These are phyloP conservation scores for Arachnopeziza araneosa DNA, from an alignment of 2,329 filamentous ascomycete species.

Conservation along the genomic window DNA sequence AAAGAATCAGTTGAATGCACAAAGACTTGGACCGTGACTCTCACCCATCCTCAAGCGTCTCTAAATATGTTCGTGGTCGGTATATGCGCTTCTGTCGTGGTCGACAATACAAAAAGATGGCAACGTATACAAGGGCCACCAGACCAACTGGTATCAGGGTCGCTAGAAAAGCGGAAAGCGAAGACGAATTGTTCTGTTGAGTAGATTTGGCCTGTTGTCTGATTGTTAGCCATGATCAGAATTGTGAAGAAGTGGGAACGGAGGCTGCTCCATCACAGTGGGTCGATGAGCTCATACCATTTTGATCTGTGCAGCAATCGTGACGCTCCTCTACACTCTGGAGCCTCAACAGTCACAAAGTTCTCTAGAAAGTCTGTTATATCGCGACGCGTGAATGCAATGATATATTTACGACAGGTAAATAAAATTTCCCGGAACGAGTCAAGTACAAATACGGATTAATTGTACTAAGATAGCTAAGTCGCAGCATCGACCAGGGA, in stretches of 20 bases:
- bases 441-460: too few species aligned
- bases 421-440: too few species aligned
- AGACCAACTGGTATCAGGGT: conserved; percentile 42
- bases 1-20: conserved; percentile 6
- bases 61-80: conserved; percentile 48
- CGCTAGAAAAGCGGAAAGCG: conserved; percentile 37
- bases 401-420: not conserved
- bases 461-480: too few species aligned
- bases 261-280: not conserved
- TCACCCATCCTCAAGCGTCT: conserved; percentile 39
- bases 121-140: conserved; percentile 36
- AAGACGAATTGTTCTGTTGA: not conserved
- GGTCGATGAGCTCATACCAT: not conserved
- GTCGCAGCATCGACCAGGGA: too few species aligned
- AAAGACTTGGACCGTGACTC: not conserved
- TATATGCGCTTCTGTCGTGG: conserved; percentile 42
- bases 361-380: not conserved
- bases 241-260: not conserved
- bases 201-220: conserved; percentile 8
- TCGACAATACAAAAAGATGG: conserved; percentile 43
- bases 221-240: not conserved
- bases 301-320: not conserved
- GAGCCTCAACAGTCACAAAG: not conserved
- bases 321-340: not conserved
- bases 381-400: not conserved